phyloP scores from a whole-genome alignment of 1,139 yeast species.

The Yamadazyma friedrichii region DNA sequence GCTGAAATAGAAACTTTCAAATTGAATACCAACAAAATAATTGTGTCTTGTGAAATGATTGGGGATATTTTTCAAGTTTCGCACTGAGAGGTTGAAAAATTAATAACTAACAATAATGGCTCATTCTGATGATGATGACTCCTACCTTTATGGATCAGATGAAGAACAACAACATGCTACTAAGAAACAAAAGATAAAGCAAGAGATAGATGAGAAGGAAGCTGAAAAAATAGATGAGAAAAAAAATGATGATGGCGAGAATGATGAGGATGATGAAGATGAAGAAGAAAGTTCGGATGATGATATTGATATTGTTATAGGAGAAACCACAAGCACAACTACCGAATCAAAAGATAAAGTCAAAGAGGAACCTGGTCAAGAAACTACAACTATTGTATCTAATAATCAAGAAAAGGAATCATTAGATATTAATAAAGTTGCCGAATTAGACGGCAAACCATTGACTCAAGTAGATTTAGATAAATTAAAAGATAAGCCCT shows the following conservation, averaged over 20 bases:
- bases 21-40: not conserved
- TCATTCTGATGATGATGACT: constrained; percentile 71
- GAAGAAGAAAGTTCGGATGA: constrained; percentile 49
- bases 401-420: constrained; percentile 37
- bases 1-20: not conserved
- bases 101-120: constrained; percentile 18
- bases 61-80: not conserved
- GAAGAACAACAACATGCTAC: constrained; percentile 30
- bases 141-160: constrained; percentile 78
- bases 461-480: constrained; percentile 82
- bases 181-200: constrained; percentile 19
- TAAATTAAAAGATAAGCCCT: constrained; percentile 87
- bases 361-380: constrained; percentile 48
- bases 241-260: constrained; percentile 20
- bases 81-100: not conserved
- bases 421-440: constrained; percentile 76
- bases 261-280: constrained; percentile 30
- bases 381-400: constrained; percentile 33
- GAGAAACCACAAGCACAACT: constrained; percentile 20
- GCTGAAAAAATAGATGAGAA: constrained; percentile 4
- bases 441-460: constrained; percentile 79
- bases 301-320: constrained; percentile 37
- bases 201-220: not conserved
- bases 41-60: constrained; percentile 1
- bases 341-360: constrained; percentile 9